phyloP scores from a whole-genome alignment of 2,329 filamentous ascomycete species.

The Microcyclosporella mali region DNA sequence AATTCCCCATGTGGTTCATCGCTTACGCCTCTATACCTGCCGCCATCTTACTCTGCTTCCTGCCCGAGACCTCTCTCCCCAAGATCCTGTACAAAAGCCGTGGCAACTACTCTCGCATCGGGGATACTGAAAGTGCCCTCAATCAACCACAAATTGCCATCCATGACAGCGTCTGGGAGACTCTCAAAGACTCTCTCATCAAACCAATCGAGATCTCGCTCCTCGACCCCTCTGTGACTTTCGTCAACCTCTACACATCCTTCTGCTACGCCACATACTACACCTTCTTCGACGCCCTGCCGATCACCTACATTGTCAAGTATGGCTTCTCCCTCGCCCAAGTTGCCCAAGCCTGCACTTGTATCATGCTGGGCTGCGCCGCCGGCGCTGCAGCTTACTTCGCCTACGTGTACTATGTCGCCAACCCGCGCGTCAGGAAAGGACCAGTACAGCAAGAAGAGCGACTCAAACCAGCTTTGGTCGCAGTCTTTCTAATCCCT shows the following conservation, averaged over 20 bases:
- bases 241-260: slow-evolving; percentile 51
- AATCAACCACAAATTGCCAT: neutral
- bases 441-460: slow-evolving; percentile 24
- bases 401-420: slow-evolving; percentile 20
- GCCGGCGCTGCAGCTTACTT: slow-evolving; percentile 24
- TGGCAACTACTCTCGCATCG: slow-evolving; percentile 49
- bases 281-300: slow-evolving; percentile 61
- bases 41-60: slow-evolving; percentile 41
- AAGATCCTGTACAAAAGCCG: slow-evolving; percentile 53
- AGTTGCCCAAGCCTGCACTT: slow-evolving; percentile 30
- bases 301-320: slow-evolving; percentile 39
- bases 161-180: neutral
- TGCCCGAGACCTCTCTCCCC: slow-evolving; percentile 54
- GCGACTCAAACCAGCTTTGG: slow-evolving; percentile 24
- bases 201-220: slow-evolving; percentile 50
- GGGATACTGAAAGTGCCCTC: slow-evolving; percentile 53
- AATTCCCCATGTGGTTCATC: slow-evolving; percentile 57
- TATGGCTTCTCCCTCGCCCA: slow-evolving; percentile 37
- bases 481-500: slow-evolving; percentile 23
- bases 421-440: slow-evolving; percentile 21
- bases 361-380: slow-evolving; percentile 26
- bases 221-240: slow-evolving; percentile 50
- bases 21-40: slow-evolving; percentile 56
- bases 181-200: slow-evolving; percentile 48
- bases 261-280: slow-evolving; percentile 53